Percentiles rank a stretch among this genome's conserved stretches.
Evolutionary conservation across 164 flowering plant genomes (phyloP).

Genomic region (Piper longum): DNA sequence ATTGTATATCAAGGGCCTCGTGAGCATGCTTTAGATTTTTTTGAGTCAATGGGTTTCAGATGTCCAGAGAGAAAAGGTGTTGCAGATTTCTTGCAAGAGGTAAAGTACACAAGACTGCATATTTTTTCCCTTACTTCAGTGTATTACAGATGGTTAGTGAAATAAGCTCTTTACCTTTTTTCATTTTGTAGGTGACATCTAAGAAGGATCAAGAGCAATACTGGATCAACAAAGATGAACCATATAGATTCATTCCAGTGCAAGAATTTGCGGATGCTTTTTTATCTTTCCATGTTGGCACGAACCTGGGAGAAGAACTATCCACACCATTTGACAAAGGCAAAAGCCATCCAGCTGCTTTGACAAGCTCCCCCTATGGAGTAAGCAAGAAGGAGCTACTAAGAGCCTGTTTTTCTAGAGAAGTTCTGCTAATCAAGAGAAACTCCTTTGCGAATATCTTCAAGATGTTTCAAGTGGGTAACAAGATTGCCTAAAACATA

Average conservation of each 20-base stretch:
- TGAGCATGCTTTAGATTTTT: conserved; percentile 36
- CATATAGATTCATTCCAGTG: conserved; percentile 28
- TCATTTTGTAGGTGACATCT: conserved; percentile 36
- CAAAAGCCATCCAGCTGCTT: conserved; percentile 44
- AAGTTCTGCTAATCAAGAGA: conserved; percentile 39
- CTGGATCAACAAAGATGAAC: conserved; percentile 33
- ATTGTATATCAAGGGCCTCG: conserved; percentile 49
- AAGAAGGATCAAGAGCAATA: conserved; percentile 54
- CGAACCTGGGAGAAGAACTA: conserved; percentile 27
- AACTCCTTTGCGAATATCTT: conserved; percentile 41
- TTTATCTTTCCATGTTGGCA: conserved; percentile 41
- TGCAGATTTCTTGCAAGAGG: conserved; percentile 52
- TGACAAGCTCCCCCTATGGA: conserved; percentile 32
- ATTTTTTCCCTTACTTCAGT: no score
- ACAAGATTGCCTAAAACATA: neutral
- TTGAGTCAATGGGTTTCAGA: conserved; percentile 37
- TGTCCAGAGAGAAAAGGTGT: conserved; percentile 47
- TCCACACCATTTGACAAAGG: conserved; percentile 34
- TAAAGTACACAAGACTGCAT: neutral
- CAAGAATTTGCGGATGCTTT: conserved; percentile 43
- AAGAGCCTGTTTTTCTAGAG: conserved; percentile 36
- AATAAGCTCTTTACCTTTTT: neutral
- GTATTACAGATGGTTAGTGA: no score
- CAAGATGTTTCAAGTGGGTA: conserved; percentile 26
- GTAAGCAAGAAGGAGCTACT: conserved; percentile 26